Evolutionary conservation across 2,329 filamentous ascomycete species (phyloP), one percentile per base, ranked within the genome.

Genomic region (Ophiosphaerella narmari): DNA sequence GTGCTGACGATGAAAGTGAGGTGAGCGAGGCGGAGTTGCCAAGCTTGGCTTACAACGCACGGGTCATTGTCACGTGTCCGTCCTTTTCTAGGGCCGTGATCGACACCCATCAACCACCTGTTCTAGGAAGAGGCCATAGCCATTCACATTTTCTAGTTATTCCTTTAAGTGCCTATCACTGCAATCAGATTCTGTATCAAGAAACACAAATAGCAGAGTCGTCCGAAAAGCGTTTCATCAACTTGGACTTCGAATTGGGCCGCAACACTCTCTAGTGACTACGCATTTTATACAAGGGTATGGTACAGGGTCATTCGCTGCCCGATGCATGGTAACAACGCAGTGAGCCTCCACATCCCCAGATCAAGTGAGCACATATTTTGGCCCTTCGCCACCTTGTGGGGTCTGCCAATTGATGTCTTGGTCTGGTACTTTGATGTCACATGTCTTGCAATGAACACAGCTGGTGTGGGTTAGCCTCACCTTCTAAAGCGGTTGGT

Each of bases 371-470:
- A 86, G 79, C 45, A 80, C 78, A 64, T 87, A 87, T 68, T 86
- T 86, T 7, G 84, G 84, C 4, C 84, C 84, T 67, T 87, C 94
- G 43, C 93, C 94, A 59, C 94, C 92, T 72, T 97, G 91, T 6
- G 94, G 94, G 29, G 94, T 94, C 63, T 91, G 61, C 73, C 74
- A 96, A 75, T 96, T 97, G 76, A 99, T 97, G 71, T 97, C 94
- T 78, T 99, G 94, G 55, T 87, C 85, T 7, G 94, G 94, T 13
- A 91, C 93, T 79, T 99, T 99, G 78, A 99, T 99, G 75, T 99
- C 94, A 74, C 94, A 99, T 12, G 94, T 99, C 83, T 99, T 99
- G 82, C 94, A 99, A 77, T 99, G 94, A 59, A 99, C 96, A 74
- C 94, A 99, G 77, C 92, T 96, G 62, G 35, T 18, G 14, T 7